A percentile compares a stretch with the other conserved stretches of the same genome.
Evolutionary conservation across 768 basidiomycete species (phyloP).

Genomic region (Suillus occidentalis): DNA sequence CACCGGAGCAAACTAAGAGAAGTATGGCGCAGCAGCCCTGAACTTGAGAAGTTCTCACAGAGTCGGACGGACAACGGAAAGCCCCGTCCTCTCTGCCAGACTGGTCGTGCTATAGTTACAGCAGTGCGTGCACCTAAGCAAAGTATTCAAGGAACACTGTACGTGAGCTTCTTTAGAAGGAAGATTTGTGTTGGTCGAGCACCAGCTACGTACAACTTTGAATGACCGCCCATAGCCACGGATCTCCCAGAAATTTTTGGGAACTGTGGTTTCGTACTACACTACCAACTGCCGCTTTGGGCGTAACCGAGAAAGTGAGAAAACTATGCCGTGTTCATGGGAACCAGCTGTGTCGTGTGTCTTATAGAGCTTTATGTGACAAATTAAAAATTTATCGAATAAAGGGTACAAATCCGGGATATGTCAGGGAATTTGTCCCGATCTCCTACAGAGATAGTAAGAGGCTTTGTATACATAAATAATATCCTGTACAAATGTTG

Average conservation of each 20-base stretch:
- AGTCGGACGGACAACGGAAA: not conserved
- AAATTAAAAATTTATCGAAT: no score
- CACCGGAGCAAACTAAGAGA: not conserved
- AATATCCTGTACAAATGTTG: not conserved
- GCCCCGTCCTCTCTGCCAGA: not conserved
- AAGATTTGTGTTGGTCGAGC: conserved; percentile 51
- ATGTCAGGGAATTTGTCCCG: no score
- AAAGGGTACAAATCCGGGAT: no score
- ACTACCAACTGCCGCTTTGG: no score
- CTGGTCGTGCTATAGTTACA: no score
- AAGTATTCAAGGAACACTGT: not conserved
- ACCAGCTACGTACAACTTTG: conserved; percentile 74
- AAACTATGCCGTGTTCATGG: not conserved
- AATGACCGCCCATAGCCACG: conserved; percentile 41
- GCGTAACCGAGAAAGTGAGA: no score
- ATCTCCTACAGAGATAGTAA: no score
- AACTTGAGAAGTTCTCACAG: not conserved
- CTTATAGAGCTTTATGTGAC: no score
- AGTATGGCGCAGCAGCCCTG: not conserved
- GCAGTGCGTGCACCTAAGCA: not conserved
- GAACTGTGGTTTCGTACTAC: conserved; percentile 78
- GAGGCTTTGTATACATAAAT: not conserved
- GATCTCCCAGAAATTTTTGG: conserved; percentile 63
- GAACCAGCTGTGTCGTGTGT: no score
- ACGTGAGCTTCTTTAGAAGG: not conserved